Evolutionary conservation across 73 alveolate genomes (phyloP), one percentile per base, ranked within the genome.

Genomic region (Blepharisma stoltei): DNA sequence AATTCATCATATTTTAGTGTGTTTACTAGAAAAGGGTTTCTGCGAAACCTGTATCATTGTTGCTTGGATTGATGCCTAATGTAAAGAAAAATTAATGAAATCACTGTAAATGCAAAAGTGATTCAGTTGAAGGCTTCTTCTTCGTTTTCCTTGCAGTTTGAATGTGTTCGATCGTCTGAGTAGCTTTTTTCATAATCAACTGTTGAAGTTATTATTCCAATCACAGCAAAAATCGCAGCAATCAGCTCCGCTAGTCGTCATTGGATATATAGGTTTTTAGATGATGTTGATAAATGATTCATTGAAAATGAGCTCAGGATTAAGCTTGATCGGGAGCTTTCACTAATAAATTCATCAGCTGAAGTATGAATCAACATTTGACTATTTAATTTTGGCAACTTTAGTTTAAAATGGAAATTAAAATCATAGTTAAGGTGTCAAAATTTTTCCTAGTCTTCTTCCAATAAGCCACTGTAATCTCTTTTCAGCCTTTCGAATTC

Each of bases 171-270:
- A 20, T 60, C 45, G 2, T n/a, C 49, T 14, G 73, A 60, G 5
- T 14, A 60, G 73, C 73, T 38, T 8, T 14, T 14, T 38, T 60
- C 73, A 60, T 60, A 60, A 18, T 60, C 73, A 14, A 38, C 73
- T 20, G 73, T 18, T 14, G 73, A n/a, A n/a, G 73, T 14, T 18
- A 60, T 8, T 60, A 60, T 60, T 25, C 73, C 73, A 60, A 25
- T 14, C 2, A 25, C 14, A 25, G 46, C 23, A 60, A 60, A 60
- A 14, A 60, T 18, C 37, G 73, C 73, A 60, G 73, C 46, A 60
- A 60, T 8, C 14, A 60, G 38, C 45, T 60, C 73, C 14, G 73
- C 73, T 14, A 60, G 23, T 38, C 73, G 14, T 38, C 73, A 60
- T 38, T 60, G 73, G n/a, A 18, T 20, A 18, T 14, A 25, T 25